Evolutionary conservation across 306 rosid species (phyloP).

Genomic region (Sicyos edulis): DNA sequence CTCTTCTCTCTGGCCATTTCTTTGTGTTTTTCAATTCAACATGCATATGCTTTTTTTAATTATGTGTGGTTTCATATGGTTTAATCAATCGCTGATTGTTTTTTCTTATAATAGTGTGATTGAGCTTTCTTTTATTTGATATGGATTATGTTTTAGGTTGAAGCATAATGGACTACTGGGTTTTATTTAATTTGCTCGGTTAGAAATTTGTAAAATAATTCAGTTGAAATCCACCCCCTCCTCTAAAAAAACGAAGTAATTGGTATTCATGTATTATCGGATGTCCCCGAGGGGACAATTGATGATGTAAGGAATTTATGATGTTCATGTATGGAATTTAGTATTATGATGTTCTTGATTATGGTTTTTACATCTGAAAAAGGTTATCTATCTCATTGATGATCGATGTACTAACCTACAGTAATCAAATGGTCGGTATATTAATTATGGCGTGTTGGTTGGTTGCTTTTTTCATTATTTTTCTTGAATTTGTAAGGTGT

Average conservation of each 20-base stretch:
- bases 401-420: background rate
- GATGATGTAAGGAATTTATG: too few species aligned
- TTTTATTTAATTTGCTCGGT: too few species aligned
- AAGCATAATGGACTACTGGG: too few species aligned
- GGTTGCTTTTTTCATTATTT: background rate
- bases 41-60: background rate
- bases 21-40: background rate
- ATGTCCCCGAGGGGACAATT: too few species aligned
- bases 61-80: too few species aligned
- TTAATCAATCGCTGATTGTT: background rate
- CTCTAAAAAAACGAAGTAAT: background rate
- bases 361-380: background rate
- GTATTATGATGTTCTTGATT: conserved; percentile 2
- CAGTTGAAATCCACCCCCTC: too few species aligned
- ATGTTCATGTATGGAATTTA: background rate
- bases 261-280: background rate
- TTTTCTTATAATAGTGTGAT: too few species aligned
- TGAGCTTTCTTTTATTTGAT: too few species aligned
- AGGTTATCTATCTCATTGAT: background rate
- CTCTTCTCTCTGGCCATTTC: background rate
- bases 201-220: too few species aligned
- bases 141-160: too few species aligned
- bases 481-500: background rate
- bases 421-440: background rate
- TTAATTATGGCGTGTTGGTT: background rate